These are phyloP conservation scores for Casuarina glauca DNA, from an alignment of 306 rosid species.

Conservation along the genomic window DNA sequence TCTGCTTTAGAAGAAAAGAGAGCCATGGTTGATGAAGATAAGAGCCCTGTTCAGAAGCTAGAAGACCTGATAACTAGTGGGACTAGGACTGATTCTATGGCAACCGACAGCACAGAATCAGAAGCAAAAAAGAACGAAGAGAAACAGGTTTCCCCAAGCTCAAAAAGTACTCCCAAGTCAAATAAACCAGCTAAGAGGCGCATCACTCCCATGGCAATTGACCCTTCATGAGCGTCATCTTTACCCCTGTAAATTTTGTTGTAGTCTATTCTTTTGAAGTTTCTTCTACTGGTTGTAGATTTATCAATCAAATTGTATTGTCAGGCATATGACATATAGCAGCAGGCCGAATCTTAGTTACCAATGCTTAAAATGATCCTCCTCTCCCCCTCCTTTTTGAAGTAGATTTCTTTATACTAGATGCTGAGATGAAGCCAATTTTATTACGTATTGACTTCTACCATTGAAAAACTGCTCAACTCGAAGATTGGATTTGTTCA, in stretches of 20 bases:
- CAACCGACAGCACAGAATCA: slow-evolving; percentile 15
- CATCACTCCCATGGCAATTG: slow-evolving; percentile 54
- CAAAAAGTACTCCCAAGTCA: slow-evolving; percentile 11
- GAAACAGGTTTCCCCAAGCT: slow-evolving; percentile 31
- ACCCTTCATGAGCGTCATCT: slow-evolving; percentile 26
- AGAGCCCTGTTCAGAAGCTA: slow-evolving; percentile 29
- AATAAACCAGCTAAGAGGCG: slow-evolving; percentile 50
- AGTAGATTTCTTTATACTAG: background rate
- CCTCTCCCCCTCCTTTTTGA: background rate
- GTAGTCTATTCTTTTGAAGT: background rate
- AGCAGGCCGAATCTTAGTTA: background rate
- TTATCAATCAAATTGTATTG: background rate
- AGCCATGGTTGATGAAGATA: slow-evolving; percentile 26
- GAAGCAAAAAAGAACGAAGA: slow-evolving; percentile 34
- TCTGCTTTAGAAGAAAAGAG: slow-evolving; percentile 43
- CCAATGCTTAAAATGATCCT: background rate
- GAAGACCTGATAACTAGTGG: slow-evolving; percentile 24
- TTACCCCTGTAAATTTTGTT: slow-evolving; percentile 21
- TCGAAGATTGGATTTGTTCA: background rate
- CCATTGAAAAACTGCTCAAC: background rate
- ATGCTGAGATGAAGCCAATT: background rate
- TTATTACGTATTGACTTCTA: background rate
- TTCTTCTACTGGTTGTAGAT: background rate
- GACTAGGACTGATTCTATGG: slow-evolving; percentile 20
- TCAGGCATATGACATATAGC: background rate